phyloP scores from a whole-genome alignment of 2,329 filamentous ascomycete genomes.

The Claviceps sp. region DNA sequence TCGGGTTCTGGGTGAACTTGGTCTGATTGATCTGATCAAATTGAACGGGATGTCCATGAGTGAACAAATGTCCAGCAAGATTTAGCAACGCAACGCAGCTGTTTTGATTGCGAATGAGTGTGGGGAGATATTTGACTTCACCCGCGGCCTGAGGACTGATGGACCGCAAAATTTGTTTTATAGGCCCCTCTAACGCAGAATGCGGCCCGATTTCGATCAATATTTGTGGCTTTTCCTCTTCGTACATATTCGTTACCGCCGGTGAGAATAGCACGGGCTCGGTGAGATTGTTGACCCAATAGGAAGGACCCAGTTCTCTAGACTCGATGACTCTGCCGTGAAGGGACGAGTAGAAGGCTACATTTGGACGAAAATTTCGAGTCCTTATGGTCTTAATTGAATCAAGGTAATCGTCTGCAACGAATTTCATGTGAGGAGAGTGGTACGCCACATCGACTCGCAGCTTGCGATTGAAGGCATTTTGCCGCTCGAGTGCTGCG shows the following conservation, averaged over 20 bases:
- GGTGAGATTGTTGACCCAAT: conserved; percentile 34
- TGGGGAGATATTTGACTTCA: conserved; percentile 29
- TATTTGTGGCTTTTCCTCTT: conserved; percentile 13
- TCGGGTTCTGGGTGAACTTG: conserved; percentile 3
- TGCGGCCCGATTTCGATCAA: conserved; percentile 35
- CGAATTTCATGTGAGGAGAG: conserved; percentile 38
- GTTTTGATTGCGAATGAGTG: conserved; percentile 38
- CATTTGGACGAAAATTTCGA: conserved; percentile 13
- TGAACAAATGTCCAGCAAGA: conserved; percentile 29
- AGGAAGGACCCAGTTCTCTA: conserved; percentile 22
- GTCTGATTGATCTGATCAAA: conserved; percentile 33
- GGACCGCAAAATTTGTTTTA: conserved; percentile 36
- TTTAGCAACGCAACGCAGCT: conserved; percentile 32
- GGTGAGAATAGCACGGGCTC: conserved; percentile 29
- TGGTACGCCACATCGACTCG: conserved; percentile 40
- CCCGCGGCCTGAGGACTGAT: conserved; percentile 25
- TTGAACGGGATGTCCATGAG: conserved; percentile 29
- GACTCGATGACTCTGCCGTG: conserved; percentile 23
- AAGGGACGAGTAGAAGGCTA: conserved; percentile 34
- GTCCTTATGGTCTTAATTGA: conserved; percentile 13
- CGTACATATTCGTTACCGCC: conserved; percentile 17
- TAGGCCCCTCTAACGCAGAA: conserved; percentile 33
- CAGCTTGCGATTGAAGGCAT: conserved; percentile 33
- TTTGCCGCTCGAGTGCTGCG: conserved; percentile 22
- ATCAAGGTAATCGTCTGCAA: conserved; percentile 33